Conservation (phyloP, 148 eudicot genomes). For the Rhododendron griersonianum region DNA sequence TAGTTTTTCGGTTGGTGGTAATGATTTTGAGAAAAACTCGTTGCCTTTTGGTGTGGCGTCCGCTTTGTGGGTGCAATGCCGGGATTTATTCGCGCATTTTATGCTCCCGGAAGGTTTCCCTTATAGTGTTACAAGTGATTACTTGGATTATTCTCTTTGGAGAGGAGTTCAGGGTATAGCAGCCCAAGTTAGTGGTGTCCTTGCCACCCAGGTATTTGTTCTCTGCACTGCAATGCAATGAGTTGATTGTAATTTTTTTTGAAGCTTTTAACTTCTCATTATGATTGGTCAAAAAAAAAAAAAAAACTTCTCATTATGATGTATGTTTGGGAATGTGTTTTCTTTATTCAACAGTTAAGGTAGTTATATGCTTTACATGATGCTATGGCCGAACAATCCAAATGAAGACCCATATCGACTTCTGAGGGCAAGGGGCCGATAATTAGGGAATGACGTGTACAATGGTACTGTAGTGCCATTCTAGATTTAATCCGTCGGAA, state of each 20-base stretch:
- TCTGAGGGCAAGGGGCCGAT: not conserved
- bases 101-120: constrained; percentile 97
- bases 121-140: constrained; percentile 84
- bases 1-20: constrained; percentile 12
- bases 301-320: not conserved
- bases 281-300: not conserved
- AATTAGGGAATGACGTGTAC: not conserved
- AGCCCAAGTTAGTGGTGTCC: constrained; percentile 88
- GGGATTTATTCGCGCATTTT: constrained; percentile 43
- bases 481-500: not conserved
- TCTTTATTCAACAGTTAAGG: not conserved
- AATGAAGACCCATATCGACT: not conserved
- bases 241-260: not conserved
- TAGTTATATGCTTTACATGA: not conserved
- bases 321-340: not conserved
- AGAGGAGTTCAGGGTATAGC: constrained; percentile 96
- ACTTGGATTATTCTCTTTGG: constrained; percentile 93
- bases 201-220: constrained; percentile 75
- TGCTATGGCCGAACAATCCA: not conserved
- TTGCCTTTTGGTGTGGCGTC: constrained; percentile 12
- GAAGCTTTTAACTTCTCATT: constrained; percentile 1
- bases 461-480: not conserved
- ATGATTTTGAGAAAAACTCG: not conserved
- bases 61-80: constrained; percentile 54
- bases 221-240: not conserved